Evolutionary conservation across 371 early-diverging fungal genomes (phyloP).

Genomic region (Mortierella sp.): DNA sequence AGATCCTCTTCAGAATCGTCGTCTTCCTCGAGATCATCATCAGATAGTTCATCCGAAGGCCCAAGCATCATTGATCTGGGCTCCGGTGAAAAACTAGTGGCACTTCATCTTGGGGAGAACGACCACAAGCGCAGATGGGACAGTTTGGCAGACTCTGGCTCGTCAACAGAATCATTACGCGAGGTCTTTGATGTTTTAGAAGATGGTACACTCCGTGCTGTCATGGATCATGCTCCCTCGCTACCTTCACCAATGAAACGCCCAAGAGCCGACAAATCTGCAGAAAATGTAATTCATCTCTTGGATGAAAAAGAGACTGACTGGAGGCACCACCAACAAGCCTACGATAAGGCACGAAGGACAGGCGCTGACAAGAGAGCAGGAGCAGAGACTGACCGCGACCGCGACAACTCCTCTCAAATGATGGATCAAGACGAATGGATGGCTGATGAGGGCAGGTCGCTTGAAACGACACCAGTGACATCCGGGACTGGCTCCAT

Average conservation of each 20-base stretch:
- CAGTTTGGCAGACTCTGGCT: conserved; percentile 2
- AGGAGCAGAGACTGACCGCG: background rate
- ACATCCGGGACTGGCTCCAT: conserved; percentile 5
- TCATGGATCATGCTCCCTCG: conserved; percentile 39
- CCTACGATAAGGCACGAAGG: no score
- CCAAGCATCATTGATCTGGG: conserved; percentile 36
- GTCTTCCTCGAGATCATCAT: background rate
- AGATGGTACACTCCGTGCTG: conserved; percentile 38
- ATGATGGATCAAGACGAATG: background rate
- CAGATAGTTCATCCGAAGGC: background rate
- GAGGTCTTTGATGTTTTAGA: conserved; percentile 46
- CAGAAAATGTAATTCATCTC: background rate
- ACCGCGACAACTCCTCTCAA: background rate
- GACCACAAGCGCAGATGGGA: conserved; percentile 49
- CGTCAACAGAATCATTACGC: conserved; percentile 23
- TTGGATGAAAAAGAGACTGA: conserved; percentile 5
- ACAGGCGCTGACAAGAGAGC: background rate
- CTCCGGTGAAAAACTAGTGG: conserved; percentile 42
- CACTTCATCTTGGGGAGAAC: conserved; percentile 38
- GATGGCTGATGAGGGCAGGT: conserved; percentile 4
- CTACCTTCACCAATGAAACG: conserved; percentile 40
- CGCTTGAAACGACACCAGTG: background rate
- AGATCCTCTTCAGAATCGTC: background rate
- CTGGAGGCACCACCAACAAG: background rate
- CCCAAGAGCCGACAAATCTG: background rate